Conservation (phyloP, 2,329 filamentous ascomycete genomes). For the Calonectria pauciramosa region DNA sequence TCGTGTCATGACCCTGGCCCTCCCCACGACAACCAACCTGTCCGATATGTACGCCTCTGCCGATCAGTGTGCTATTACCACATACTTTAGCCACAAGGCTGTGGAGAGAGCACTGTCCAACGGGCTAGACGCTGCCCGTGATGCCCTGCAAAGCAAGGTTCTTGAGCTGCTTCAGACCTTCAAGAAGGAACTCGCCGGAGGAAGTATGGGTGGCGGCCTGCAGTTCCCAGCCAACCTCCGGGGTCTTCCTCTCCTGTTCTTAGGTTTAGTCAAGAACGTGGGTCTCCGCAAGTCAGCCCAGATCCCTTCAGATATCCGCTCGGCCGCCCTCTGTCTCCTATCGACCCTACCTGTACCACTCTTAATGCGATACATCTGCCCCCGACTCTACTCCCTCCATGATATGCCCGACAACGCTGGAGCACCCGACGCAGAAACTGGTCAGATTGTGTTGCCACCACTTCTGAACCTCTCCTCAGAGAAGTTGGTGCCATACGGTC, state of each 20-base stretch:
- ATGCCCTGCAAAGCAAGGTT: conserved; percentile 91
- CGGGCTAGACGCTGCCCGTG: conserved; percentile 90
- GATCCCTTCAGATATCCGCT: conserved; percentile 93
- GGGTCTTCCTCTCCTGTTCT: conserved; percentile 88
- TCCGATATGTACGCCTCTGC: conserved; percentile 95
- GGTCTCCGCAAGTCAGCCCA: conserved; percentile 93
- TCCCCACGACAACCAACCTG: conserved; percentile 92
- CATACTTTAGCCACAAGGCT: conserved; percentile 97
- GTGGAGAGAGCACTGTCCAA: conserved; percentile 90
- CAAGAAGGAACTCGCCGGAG: conserved; percentile 95
- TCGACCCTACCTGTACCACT: conserved; percentile 93
- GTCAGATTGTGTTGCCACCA: conserved; percentile 89
- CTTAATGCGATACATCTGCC: conserved; percentile 93
- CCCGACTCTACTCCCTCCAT: conserved; percentile 86
- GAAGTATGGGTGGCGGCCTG: conserved; percentile 93
- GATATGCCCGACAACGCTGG: conserved; percentile 98
- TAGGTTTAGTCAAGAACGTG: conserved; percentile 96
- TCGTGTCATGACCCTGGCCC: conserved; percentile 90
- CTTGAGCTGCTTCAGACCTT: conserved; percentile 95
- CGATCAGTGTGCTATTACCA: conserved; percentile 92
- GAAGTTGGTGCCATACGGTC: conserved; percentile 86
- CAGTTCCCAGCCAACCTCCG: conserved; percentile 96
- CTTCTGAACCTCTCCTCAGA: conserved; percentile 90
- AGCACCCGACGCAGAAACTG: conserved; percentile 85
- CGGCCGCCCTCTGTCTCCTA: conserved; percentile 92